Evolutionary conservation across 2,329 filamentous ascomycete species (phyloP).

Genomic region (Colletotrichum aenigma): DNA sequence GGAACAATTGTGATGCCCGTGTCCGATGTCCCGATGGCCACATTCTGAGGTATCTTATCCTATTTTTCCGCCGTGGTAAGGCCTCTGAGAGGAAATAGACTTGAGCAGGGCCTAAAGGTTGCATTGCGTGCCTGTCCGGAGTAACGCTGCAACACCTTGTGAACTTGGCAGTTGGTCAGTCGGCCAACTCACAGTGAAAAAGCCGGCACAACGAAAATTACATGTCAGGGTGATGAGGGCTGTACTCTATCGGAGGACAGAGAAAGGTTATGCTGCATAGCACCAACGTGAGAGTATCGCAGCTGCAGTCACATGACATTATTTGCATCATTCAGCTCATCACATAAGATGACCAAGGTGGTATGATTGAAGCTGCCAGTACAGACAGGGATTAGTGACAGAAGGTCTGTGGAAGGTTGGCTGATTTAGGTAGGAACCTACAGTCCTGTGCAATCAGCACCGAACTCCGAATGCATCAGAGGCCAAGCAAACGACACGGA

Average conservation of each 20-base stretch:
- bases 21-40: background rate
- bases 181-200: background rate
- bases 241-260: rapidly evolving
- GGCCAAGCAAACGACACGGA: rapidly evolving
- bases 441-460: background rate
- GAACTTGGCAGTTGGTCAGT: rapidly evolving
- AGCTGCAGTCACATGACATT: background rate
- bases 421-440: background rate
- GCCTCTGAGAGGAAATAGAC: rapidly evolving
- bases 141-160: background rate
- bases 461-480: background rate
- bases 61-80: background rate
- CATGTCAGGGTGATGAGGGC: background rate
- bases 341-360: background rate
- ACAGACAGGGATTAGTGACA: background rate
- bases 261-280: background rate
- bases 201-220: rapidly evolving
- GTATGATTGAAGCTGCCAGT: background rate
- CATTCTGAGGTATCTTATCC: rapidly evolving
- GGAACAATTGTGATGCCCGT: background rate
- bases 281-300: background rate
- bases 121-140: background rate
- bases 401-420: background rate
- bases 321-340: background rate
- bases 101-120: background rate